Evolutionary conservation across 169 alveolate species (phyloP), one percentile per base, ranked within the genome.

Genomic region (Plasmodium blacklocki): DNA sequence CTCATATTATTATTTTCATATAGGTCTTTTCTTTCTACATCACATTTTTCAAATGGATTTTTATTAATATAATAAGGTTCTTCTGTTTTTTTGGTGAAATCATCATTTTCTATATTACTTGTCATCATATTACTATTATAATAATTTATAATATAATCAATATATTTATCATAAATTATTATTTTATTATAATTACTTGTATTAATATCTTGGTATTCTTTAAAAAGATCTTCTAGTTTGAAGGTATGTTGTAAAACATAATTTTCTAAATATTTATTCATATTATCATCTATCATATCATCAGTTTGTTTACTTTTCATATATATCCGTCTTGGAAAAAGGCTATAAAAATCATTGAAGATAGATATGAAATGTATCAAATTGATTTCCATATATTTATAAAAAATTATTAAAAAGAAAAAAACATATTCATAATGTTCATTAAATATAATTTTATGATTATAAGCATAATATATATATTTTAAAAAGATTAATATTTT

Each of bases 321-420:
- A 29, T 21, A 23, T 9, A 83, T 47, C 11, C 67, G 39, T 39
- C 64, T 83, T 11, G 91, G 91, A 21, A 83, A 19, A n/a, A 83
- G 64, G 49, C 23, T 67, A 19, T 83, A 83, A 32, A 83, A 83
- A 58, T 83, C 91, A n/a, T 73, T 63, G 45, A 83, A 68, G 19
- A 83, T 83, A 2, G 91, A 54, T n/a, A 47, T 83, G 23, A 83
- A 83, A 72, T 83, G 73, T 32, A 83, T 23, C 45, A 83, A 72
- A 62, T 83, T 83, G 43, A 54, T 68, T 15, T 83, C 23, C 49
- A 83, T 83, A 29, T 83, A 58, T 49, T 68, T 83, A 63, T 83
- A 83, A 18, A 83, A 83, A 50, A 83, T 67, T 14, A 83, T 59
- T 62, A 83, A 62, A 83, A 83, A 68, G 19, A 83, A 67, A 54